phyloP scores from a whole-genome alignment of 352 stramenopile genomes.

The Saprolegnia diclina region DNA sequence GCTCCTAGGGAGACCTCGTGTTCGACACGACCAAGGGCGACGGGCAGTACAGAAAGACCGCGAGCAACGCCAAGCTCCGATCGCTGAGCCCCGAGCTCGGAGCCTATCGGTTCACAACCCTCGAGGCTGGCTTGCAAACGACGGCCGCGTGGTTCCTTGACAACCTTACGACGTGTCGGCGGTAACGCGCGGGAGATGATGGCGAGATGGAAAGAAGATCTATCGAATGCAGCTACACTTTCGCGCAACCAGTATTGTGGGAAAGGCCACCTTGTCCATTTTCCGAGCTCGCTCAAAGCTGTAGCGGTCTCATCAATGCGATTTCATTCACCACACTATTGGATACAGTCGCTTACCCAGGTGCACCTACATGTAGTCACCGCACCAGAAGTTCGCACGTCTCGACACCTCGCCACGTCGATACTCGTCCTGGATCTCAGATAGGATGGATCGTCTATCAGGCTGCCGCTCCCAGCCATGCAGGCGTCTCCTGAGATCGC shows the following conservation, averaged over 20 bases:
- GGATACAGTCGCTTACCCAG: constrained; percentile 10
- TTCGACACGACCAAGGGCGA: constrained; percentile 95
- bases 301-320: neutral
- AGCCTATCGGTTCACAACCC: constrained; percentile 92
- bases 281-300: neutral
- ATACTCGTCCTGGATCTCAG: constrained; percentile 29
- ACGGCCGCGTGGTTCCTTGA: constrained; percentile 49
- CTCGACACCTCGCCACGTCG: too few species aligned
- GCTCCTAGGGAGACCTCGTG: constrained; percentile 60
- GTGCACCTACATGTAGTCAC: too few species aligned
- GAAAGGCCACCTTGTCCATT: neutral
- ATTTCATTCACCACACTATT: too few species aligned
- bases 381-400: too few species aligned
- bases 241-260: too few species aligned
- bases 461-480: too few species aligned
- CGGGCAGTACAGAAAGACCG: constrained; percentile 99
- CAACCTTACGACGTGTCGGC: constrained; percentile 7
- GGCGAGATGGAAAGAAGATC: too few species aligned
- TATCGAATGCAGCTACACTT: too few species aligned
- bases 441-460: neutral
- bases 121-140: constrained; percentile 75
- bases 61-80: constrained; percentile 94
- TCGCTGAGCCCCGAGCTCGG: constrained; percentile 61
- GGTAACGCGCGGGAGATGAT: neutral
- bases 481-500: too few species aligned